phyloP scores from a whole-genome alignment of 495 filamentous ascomycete genomes.

The Podospora fimiseda region DNA sequence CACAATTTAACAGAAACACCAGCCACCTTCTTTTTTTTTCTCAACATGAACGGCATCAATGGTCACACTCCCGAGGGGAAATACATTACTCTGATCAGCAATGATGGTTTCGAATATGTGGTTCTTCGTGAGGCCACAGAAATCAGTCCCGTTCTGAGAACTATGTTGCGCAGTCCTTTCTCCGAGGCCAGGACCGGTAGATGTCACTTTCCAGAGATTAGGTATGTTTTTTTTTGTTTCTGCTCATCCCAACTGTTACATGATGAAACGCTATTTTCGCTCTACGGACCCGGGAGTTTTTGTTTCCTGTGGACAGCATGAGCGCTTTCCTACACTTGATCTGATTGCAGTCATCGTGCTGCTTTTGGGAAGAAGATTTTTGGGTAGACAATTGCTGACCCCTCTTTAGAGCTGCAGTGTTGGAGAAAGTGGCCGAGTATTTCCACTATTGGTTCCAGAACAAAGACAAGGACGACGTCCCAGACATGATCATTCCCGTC shows the following conservation, averaged over 20 bases:
- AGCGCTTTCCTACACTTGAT: conserved; percentile 53
- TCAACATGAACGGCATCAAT: neutral
- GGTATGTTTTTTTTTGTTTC: conserved; percentile 42
- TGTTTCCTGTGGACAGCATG: conserved; percentile 37
- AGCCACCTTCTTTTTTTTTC: no score
- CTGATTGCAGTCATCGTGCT: conserved; percentile 32
- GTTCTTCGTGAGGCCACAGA: conserved; percentile 70
- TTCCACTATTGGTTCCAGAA: conserved; percentile 85
- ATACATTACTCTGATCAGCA: conserved; percentile 81
- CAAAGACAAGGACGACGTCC: conserved; percentile 65
- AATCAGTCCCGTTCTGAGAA: conserved; percentile 67
- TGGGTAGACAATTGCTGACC: conserved; percentile 2
- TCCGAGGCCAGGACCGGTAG: conserved; percentile 59
- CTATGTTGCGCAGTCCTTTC: conserved; percentile 84
- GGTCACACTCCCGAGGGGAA: conserved; percentile 31
- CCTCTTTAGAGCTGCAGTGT: conserved; percentile 58
- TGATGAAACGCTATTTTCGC: conserved; percentile 37
- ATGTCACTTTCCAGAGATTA: conserved; percentile 65
- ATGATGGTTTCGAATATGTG: conserved; percentile 84
- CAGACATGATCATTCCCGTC: conserved; percentile 84
- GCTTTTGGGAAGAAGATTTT: neutral
- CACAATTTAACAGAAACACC: no score
- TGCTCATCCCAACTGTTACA: conserved; percentile 7
- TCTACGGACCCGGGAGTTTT: neutral
- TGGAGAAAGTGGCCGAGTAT: conserved; percentile 90